These are phyloP conservation scores for Aspergillus incahuasiensis DNA, from an alignment of 495 filamentous ascomycete species.

Conservation along the genomic window DNA sequence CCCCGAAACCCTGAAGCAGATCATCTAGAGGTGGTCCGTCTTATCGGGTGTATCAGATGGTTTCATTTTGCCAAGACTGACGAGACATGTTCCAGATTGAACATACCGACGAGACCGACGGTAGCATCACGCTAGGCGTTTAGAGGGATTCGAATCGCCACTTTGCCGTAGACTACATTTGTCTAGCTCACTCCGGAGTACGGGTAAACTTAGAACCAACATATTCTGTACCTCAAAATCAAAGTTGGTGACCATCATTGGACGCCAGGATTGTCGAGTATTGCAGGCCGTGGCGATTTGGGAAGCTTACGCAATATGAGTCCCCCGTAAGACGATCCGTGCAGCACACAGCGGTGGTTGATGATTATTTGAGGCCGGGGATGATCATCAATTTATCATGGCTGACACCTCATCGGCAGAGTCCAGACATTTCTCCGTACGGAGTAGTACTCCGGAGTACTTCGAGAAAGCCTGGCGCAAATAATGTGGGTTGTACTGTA, in stretches of 20 bases:
- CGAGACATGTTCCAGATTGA: neutral
- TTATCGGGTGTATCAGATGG: neutral
- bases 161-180: neutral
- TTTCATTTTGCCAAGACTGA: neutral
- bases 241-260: neutral
- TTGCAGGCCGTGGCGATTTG: neutral
- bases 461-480: too few species aligned
- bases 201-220: neutral
- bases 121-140: neutral
- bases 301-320: neutral
- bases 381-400: neutral
- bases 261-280: neutral
- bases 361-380: neutral
- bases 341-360: neutral
- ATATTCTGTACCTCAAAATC: too few species aligned
- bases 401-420: neutral
- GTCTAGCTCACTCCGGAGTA: too few species aligned
- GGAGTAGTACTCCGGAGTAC: too few species aligned
- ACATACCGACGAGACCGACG: neutral
- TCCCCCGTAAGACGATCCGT: conserved; percentile 5
- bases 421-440: too few species aligned
- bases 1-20: too few species aligned
- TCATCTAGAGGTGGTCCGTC: neutral
- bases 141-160: neutral
- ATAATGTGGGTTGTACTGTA: conserved; percentile 10